These are phyloP conservation scores for Plasmodium sp. DNA, from an alignment of 169 alveolate genomes.

Conservation along the genomic window DNA sequence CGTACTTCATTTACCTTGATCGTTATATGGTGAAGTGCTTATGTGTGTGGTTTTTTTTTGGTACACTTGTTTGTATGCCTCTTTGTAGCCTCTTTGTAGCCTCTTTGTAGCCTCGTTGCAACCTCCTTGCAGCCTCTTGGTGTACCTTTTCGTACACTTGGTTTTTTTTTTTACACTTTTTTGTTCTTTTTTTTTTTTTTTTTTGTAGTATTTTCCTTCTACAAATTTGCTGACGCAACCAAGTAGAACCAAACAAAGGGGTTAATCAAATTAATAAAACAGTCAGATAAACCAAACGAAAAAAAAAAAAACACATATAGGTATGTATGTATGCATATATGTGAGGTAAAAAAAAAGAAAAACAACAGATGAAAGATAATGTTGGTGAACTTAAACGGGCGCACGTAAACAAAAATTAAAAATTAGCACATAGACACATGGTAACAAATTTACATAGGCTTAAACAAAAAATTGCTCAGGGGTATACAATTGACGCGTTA, in stretches of 20 bases:
- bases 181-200: not conserved
- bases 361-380: not conserved
- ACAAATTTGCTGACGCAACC: not conserved
- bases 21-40: not conserved
- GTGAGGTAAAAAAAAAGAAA: not conserved
- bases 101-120: too few species aligned
- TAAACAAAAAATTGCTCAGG: not conserved
- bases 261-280: conserved; percentile 14
- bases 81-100: not conserved
- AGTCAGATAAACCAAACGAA: not conserved
- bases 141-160: not conserved
- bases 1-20: not conserved
- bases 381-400: not conserved
- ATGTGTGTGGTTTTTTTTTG: not conserved
- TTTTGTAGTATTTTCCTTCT: not conserved
- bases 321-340: not conserved
- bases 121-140: too few species aligned
- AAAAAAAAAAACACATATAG: not conserved
- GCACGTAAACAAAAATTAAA: conserved; percentile 2
- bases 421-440: conserved; percentile 7
- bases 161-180: not conserved
- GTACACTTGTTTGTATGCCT: not conserved
- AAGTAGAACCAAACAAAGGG: conserved; percentile 6
- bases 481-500: conserved; percentile 10
- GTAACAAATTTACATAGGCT: not conserved